Percentiles rank a stretch among this genome's conserved stretches.
These are phyloP conservation scores for Rhizoctonia solani DNA, from an alignment of 1,284 basidiomycete species.

Conservation along the genomic window DNA sequence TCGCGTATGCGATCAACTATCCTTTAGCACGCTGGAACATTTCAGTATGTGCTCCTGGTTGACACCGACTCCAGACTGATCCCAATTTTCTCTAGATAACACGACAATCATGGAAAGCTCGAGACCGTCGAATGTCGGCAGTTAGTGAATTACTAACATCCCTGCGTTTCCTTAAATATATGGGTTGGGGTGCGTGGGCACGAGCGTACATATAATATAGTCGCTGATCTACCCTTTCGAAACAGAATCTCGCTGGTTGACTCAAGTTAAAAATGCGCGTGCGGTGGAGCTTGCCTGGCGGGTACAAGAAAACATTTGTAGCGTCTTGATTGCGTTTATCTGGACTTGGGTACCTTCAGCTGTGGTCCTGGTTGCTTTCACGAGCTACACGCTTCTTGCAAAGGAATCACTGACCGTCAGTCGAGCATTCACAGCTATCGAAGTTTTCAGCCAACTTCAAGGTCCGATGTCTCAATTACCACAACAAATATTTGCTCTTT, in stretches of 20 bases:
- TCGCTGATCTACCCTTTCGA: constrained; percentile 39
- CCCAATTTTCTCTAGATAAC: constrained; percentile 52
- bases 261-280: constrained; percentile 54
- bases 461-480: constrained; percentile 66
- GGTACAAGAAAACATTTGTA: constrained; percentile 59
- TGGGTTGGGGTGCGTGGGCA: constrained; percentile 62
- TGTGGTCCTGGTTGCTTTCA: constrained; percentile 63
- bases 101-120: constrained; percentile 65
- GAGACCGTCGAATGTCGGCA: constrained; percentile 73
- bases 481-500: constrained; percentile 62
- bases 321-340: constrained; percentile 31
- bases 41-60: constrained; percentile 51
- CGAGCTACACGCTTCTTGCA: constrained; percentile 66
- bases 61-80: background rate
- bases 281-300: constrained; percentile 65
- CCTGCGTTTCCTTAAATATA: constrained; percentile 70
- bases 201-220: background rate
- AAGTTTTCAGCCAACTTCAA: constrained; percentile 61
- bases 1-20: constrained; percentile 69
- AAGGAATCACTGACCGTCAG: constrained; percentile 63
- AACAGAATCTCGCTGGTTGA: constrained; percentile 58
- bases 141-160: constrained; percentile 81
- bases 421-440: constrained; percentile 69
- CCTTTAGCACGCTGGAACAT: constrained; percentile 68
- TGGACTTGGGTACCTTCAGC: constrained; percentile 75